A percentile compares a stretch with the other conserved stretches of the same genome.
Conservation (phyloP, 164 flowering plant species). For the Vitis vinifera region DNA sequence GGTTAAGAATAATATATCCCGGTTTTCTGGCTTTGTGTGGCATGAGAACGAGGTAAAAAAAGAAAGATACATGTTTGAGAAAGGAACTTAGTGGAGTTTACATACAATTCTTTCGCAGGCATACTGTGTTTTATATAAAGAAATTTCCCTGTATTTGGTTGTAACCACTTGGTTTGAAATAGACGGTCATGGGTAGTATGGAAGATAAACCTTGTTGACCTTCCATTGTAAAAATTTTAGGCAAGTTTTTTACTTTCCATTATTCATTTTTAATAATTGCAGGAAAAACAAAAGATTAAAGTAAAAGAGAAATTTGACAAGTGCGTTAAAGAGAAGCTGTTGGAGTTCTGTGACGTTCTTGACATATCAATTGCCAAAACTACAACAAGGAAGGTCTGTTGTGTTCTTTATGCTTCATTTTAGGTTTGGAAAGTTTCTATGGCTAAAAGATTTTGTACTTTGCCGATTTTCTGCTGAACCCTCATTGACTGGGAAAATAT, state of each 20-base stretch:
- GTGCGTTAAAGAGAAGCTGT: slow-evolving; percentile 66
- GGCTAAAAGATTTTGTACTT: not conserved
- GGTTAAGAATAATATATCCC: slow-evolving; percentile 67
- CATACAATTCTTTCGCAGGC: too few relatives aligned
- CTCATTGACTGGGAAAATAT: too few relatives aligned
- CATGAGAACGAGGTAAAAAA: slow-evolving; percentile 74
- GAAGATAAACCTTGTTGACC: not conserved
- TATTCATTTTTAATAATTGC: slow-evolving; percentile 18
- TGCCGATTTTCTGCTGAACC: not conserved
- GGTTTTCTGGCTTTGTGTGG: slow-evolving; percentile 96
- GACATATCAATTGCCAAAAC: slow-evolving; percentile 71
- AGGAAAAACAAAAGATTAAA: slow-evolving; percentile 78
- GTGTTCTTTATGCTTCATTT: not conserved
- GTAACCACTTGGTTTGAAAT: slow-evolving; percentile 1
- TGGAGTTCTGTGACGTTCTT: slow-evolving; percentile 81
- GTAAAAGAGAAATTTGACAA: slow-evolving; percentile 84
- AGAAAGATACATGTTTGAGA: not conserved
- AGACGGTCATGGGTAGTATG: not conserved
- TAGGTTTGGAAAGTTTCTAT: not conserved
- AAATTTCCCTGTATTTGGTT: too few relatives aligned
- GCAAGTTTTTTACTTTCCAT: not conserved
- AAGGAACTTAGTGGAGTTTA: too few relatives aligned
- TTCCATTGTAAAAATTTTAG: not conserved
- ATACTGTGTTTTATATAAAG: too few relatives aligned
- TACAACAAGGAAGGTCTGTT: slow-evolving; percentile 74